These are phyloP conservation scores for Dacryopinax primogenitus DNA, from an alignment of 768 basidiomycete genomes.

Conservation along the genomic window DNA sequence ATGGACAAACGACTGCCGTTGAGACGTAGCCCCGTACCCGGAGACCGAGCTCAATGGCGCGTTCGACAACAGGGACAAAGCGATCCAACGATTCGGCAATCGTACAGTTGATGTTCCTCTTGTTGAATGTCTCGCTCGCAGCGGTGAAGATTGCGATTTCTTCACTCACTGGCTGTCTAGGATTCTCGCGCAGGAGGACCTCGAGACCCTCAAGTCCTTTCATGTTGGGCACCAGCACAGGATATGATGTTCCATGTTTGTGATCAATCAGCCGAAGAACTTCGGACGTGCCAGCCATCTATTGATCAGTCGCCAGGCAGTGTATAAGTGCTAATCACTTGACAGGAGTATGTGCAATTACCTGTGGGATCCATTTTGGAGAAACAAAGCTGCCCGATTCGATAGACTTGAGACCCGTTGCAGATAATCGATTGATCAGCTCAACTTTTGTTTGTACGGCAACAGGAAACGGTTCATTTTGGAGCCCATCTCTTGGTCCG, in stretches of 20 bases:
- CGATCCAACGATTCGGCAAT: slow-evolving; percentile 55
- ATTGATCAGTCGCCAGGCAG: no score
- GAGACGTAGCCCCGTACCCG: slow-evolving; percentile 76
- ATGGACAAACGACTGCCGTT: slow-evolving; percentile 66
- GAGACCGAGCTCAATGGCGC: slow-evolving; percentile 48
- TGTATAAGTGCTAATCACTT: no score
- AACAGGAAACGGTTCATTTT: slow-evolving; percentile 70
- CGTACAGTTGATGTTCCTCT: slow-evolving; percentile 71
- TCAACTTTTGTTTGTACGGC: slow-evolving; percentile 63
- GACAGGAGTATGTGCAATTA: slow-evolving; percentile 22
- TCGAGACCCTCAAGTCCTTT: slow-evolving; percentile 62
- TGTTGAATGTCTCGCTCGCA: slow-evolving; percentile 73
- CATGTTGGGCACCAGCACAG: slow-evolving; percentile 71
- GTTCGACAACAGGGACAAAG: slow-evolving; percentile 46
- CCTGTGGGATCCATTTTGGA: slow-evolving; percentile 90
- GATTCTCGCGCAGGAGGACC: slow-evolving; percentile 35
- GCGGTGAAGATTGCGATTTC: slow-evolving; percentile 86
- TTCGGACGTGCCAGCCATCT: slow-evolving; percentile 83
- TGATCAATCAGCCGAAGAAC: slow-evolving; percentile 50
- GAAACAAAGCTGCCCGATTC: slow-evolving; percentile 87
- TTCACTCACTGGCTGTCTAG: slow-evolving; percentile 44
- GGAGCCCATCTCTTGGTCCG: slow-evolving; percentile 80
- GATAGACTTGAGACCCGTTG: slow-evolving; percentile 54
- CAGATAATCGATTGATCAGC: slow-evolving; percentile 59
- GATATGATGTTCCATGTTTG: slow-evolving; percentile 46